Evolutionary conservation across 805 yeast species (phyloP), one percentile per base, ranked within the genome.

Genomic region (Ogataea philodendri): DNA sequence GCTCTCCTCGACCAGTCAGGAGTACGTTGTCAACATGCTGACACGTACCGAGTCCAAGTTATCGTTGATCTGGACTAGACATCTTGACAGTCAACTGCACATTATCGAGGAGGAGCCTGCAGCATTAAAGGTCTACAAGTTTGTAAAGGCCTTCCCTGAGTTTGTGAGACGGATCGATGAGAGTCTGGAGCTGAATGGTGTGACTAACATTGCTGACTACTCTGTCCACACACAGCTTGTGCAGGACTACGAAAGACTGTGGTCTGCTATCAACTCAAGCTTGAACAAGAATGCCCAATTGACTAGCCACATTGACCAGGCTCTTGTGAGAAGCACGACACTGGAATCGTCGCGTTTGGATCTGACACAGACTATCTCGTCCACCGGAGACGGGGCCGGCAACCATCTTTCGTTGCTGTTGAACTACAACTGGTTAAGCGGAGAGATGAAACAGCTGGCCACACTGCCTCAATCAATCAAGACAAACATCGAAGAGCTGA

Each of bases 1-100:
- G 8, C 52, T 67, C 13, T 70, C 70, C 7, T 60, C 73, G 7
- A 65, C 81, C 1, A 74, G 76, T 53, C 88, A 81, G 51, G 95
- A 84, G 44, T 85, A 71, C 47, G 60, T 72, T 14, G 63, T 73
- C 40, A 66, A 70, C 24, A 64, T 70, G 34, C 63, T 81, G 42
- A 66, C 65, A 20, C 75, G 74, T 41, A 45, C 78, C 5, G 60
- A 65, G n/a, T 76, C 76, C 18, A 74, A 72, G 52, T 63, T 78
- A 27, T 61, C 60, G 25, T 59, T 58, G 22, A 63, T 66, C 11
- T 86, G 95, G 95, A 60, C 61, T 13, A 74, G 72, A 42, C 76
- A 74, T 43, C 58, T 81, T 15, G 73, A 71, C 11, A 61, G 60
- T n/a, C 86, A 84, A 54, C 59, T 73, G 5, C 60, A 66, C 19